Evolutionary conservation across 2,329 filamentous ascomycete species (phyloP).

Genomic region (Pseudogymnoascus sp.): DNA sequence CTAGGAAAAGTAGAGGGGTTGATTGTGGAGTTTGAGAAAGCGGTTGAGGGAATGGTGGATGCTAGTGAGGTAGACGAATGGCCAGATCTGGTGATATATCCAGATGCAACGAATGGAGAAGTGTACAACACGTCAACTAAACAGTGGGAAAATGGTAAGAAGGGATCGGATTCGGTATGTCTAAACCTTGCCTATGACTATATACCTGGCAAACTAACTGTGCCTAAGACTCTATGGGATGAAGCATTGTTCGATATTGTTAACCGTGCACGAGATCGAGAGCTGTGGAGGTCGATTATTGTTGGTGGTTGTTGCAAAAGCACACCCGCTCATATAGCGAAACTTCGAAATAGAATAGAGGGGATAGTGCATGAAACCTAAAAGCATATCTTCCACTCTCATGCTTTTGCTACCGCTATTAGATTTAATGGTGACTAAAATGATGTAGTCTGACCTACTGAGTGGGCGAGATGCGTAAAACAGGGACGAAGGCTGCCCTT

Average conservation of each 20-base stretch:
- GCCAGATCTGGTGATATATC: constrained; percentile 55
- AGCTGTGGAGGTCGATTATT: constrained; percentile 28
- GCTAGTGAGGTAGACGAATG: constrained; percentile 30
- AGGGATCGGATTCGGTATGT: constrained; percentile 13
- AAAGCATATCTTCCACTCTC: neutral
- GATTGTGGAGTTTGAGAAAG: constrained; percentile 46
- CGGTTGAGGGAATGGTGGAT: constrained; percentile 32
- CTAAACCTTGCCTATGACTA: neutral
- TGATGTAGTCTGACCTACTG: neutral
- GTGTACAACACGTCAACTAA: constrained; percentile 57
- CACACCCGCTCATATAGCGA: constrained; percentile 24
- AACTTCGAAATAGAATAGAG: constrained; percentile 24
- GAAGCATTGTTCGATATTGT: constrained; percentile 29
- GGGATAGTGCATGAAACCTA: neutral
- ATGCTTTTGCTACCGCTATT: neutral
- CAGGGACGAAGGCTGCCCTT: neutral
- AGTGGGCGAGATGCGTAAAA: neutral
- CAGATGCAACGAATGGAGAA: constrained; percentile 60
- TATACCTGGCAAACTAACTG: constrained; percentile 9
- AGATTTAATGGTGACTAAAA: neutral
- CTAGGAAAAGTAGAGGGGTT: constrained; percentile 51
- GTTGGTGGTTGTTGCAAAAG: constrained; percentile 41
- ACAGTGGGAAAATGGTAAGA: constrained; percentile 44
- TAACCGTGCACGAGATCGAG: constrained; percentile 19
- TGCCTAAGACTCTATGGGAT: constrained; percentile 27